Conservation (phyloP, 768 basidiomycete genomes). For the Auricularia cornea region DNA sequence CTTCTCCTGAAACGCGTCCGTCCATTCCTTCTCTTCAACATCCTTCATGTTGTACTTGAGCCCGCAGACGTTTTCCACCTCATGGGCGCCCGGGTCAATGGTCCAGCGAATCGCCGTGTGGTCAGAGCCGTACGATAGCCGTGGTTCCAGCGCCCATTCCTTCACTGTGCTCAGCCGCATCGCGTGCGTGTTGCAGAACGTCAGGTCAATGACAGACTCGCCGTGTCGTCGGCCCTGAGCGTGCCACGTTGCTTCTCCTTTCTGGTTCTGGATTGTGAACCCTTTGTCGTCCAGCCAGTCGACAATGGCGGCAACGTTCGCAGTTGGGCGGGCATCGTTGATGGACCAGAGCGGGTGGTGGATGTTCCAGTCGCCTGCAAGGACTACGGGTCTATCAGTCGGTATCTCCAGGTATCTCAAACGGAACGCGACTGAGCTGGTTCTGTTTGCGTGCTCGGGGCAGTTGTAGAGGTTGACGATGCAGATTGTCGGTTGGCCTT, state of each 20-base stretch:
- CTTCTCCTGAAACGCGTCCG: background rate
- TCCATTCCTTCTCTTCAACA: background rate
- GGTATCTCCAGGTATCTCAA: constrained; percentile 3
- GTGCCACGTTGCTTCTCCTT: background rate
- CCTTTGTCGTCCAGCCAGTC: background rate
- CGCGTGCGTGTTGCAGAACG: background rate
- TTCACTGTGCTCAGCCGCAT: background rate
- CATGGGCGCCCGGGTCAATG: background rate
- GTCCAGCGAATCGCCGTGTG: constrained; percentile 4
- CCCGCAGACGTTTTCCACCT: background rate
- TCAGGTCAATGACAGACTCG: background rate
- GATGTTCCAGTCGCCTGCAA: constrained; percentile 21
- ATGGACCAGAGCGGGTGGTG: constrained; percentile 11
- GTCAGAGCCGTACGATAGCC: constrained; percentile 2
- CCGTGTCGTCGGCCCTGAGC: background rate
- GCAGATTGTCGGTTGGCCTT: constrained; percentile 8
- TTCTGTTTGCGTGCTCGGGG: background rate
- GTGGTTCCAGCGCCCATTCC: constrained; percentile 1
- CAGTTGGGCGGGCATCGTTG: constrained; percentile 17
- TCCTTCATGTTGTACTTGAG: constrained; percentile 5
- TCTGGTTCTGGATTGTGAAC: background rate
- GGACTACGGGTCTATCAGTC: constrained; percentile 11
- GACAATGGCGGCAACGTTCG: background rate
- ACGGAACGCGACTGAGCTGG: constrained; percentile 1
- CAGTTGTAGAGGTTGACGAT: constrained; percentile 22